phyloP scores from a whole-genome alignment of 2,329 filamentous ascomycete species.

The Ophiostoma sp. region DNA sequence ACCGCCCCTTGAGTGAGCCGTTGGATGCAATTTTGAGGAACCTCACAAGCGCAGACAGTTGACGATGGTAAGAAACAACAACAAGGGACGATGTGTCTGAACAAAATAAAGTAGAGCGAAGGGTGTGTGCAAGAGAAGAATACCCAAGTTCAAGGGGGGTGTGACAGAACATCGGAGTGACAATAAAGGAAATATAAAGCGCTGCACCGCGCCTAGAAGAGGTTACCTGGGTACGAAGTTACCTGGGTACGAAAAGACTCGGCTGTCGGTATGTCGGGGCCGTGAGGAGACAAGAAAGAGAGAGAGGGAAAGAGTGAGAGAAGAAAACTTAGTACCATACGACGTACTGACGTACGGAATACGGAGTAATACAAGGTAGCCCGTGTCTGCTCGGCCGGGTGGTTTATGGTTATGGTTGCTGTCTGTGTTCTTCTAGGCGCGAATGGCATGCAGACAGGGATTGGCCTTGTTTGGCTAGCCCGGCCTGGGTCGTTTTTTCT shows the following conservation, averaged over 20 bases:
- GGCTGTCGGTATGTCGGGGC: not conserved
- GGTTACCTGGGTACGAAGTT: not conserved
- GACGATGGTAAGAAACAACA: not conserved
- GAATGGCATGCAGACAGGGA: conserved; percentile 11
- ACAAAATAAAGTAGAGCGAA: not conserved
- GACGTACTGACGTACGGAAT: not conserved
- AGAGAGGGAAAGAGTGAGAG: not conserved
- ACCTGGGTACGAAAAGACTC: not conserved
- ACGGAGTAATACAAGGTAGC: not conserved
- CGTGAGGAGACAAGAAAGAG: not conserved
- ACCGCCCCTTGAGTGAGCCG: not conserved
- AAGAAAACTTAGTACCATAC: not conserved
- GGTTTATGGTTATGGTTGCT: not conserved
- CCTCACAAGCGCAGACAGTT: not conserved
- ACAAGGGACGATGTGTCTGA: not conserved
- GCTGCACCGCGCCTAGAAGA: not conserved
- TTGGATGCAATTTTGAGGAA: not conserved
- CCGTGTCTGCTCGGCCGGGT: conserved; percentile 6
- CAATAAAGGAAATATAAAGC: not conserved
- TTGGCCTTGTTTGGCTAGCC: not conserved
- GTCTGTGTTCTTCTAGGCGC: conserved; percentile 4
- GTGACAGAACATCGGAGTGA: not conserved
- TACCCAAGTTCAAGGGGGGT: not conserved
- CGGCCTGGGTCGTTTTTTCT: not conserved
- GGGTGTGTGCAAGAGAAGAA: not conserved